A percentile compares a stretch with the other conserved stretches of the same genome.
Conservation (phyloP, 1,139 yeast genomes). For the Pichia sp. region DNA sequence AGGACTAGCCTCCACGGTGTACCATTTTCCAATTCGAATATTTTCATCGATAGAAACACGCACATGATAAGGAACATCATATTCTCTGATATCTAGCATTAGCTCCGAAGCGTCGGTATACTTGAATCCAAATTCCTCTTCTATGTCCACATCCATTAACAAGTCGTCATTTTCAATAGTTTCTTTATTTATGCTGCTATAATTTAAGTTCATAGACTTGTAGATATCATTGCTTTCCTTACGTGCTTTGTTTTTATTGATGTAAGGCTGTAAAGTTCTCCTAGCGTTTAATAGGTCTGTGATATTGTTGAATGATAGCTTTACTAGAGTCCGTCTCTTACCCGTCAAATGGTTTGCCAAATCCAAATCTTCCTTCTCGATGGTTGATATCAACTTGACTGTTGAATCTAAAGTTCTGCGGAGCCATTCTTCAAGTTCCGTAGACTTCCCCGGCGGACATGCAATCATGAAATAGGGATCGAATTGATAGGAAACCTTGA, state of each 20-base stretch:
- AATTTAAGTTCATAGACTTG: conserved; percentile 47
- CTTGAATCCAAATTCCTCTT: conserved; percentile 20
- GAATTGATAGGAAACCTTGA: conserved; percentile 76
- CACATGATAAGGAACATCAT: conserved; percentile 95
- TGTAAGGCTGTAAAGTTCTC: conserved; percentile 61
- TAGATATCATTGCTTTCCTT: conserved; percentile 70
- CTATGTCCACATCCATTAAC: conserved; percentile 27
- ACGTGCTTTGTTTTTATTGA: conserved; percentile 61
- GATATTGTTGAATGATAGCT: conserved; percentile 70
- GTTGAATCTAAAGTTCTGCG: conserved; percentile 62
- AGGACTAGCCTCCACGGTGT: conserved; percentile 64
- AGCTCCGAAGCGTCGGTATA: conserved; percentile 55
- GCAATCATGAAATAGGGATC: conserved; percentile 87
- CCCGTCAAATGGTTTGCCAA: conserved; percentile 87
- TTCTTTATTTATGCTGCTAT: conserved; percentile 28
- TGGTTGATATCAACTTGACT: conserved; percentile 52
- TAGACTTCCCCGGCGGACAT: conserved; percentile 60
- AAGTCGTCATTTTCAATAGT: conserved; percentile 24
- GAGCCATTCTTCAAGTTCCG: conserved; percentile 83
- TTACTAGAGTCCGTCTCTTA: conserved; percentile 56
- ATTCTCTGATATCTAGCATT: conserved; percentile 81
- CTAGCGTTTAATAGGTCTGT: conserved; percentile 74
- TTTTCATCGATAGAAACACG: conserved; percentile 87
- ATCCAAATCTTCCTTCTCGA: conserved; percentile 71
- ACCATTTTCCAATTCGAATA: conserved; percentile 95